Evolutionary conservation across 2,329 filamentous ascomycete genomes (phyloP).

Genomic region (Cordyceps militaris): DNA sequence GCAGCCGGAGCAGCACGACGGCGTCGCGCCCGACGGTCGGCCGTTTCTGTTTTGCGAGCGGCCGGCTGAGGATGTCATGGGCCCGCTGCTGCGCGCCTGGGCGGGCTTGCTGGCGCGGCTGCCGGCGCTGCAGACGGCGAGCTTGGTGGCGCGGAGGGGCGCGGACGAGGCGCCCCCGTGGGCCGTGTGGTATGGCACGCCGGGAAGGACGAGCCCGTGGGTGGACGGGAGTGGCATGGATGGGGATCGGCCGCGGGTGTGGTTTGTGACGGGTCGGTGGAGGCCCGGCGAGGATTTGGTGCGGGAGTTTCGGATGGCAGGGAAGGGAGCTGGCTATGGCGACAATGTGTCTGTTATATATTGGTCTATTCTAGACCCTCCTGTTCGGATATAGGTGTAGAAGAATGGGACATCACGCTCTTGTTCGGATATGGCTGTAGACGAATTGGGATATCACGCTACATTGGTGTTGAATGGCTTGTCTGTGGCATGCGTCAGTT

Average conservation of each 20-base stretch:
- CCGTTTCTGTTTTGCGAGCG: background rate
- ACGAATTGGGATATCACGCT: too few relatives aligned
- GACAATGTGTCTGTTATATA: background rate
- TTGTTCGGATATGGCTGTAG: too few relatives aligned
- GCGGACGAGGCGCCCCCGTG: background rate
- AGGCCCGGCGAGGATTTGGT: background rate
- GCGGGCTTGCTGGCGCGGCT: background rate
- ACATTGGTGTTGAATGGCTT: too few relatives aligned
- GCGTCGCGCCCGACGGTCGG: background rate
- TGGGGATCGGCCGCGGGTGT: background rate
- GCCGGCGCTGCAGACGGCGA: slow-evolving; percentile 4
- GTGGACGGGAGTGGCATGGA: background rate
- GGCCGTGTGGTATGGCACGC: slow-evolving; percentile 5
- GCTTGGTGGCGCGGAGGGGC: background rate
- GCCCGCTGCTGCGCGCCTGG: background rate
- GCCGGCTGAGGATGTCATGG: background rate
- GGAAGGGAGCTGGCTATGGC: background rate
- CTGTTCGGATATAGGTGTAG: background rate
- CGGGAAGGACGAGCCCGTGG: background rate
- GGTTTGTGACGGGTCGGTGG: slow-evolving; percentile 7
- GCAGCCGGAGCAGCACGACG: background rate
- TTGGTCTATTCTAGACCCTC: background rate
- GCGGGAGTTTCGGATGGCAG: background rate
- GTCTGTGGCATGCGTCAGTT: too few relatives aligned
- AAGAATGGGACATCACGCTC: too few relatives aligned